Evolutionary conservation across 2,329 filamentous ascomycete species (phyloP), one percentile per base, ranked within the genome.

Genomic region (Hypoxylon sp.): DNA sequence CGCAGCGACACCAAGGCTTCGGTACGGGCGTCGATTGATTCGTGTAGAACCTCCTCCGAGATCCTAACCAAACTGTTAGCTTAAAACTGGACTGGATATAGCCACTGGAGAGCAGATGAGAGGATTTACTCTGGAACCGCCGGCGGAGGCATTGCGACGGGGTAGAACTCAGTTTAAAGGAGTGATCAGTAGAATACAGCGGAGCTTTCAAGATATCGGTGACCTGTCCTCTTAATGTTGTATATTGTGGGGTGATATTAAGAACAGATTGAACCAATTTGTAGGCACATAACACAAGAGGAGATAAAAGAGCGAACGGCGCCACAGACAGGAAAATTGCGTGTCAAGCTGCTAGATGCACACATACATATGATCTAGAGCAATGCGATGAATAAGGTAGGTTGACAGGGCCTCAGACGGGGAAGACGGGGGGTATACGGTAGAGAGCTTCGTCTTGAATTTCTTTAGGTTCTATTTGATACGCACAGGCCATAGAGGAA

Each of bases 1-100:
- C 96, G 92, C 70, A 99, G 86, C 52, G 90, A 89, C 73, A 92
- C 87, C 42, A 99, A 88, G 47, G 92, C 92, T 78, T 99, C 96
- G 74, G 95, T 97, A 80, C 96, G 91, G 75, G 94, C 91, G 78
- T 98, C 94, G 80, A 98, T 91, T 57, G 95, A 93, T 75, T 97
- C 94, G 78, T 97, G 92, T 69, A 97, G 87, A 71, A 96, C 89
- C 82, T 98, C 94, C 83, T 99, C 96, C 76, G 94, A 95, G 77
- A 99, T 91, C 82, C 96, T 98, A 31, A 13, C 14, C 10, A 29
- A 14, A 29, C 22, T 22, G 59, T 63, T 68, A 51, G 59, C 56
- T 31, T 17, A 24, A 29, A 33, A 26, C 33, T 13, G n/a, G 37
- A 57, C n/a, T 26, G 19, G 35, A 8, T n/a, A 17, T 17, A 48